Evolutionary conservation across 441 rosid genomes (phyloP), one percentile per base, ranked within the genome.

Genomic region (Euphorbia schlechtendalii): DNA sequence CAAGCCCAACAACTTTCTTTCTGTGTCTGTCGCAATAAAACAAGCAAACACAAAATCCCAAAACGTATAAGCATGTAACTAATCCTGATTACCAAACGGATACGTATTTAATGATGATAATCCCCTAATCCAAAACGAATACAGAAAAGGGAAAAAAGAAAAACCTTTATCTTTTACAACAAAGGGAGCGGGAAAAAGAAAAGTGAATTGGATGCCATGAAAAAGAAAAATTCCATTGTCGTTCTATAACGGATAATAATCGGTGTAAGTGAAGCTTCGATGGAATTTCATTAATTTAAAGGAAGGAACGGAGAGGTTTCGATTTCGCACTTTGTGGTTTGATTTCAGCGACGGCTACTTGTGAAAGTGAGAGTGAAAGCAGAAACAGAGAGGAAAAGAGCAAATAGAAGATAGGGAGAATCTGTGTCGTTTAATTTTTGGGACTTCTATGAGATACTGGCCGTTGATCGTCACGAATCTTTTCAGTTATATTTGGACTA

Each of bases 231-330:
- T 28, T n/a, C 9, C 40, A 22, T 5, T 30, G 10, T 7, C 9
- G 25, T 32, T 34, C 54, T 8, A 17, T 32, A 4, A 30, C 10
- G 24, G 54, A 49, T 7, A 48, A 48, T 17, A 48, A 17, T 48
- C 18, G 22, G 4, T 4, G 54, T 79, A 77, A 77, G 76, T 34
- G 40, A 34, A 34, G 40, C 6, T 34, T 34, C 40, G 9, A 5
- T 3, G 4, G 40, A 34, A 34, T 34, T 34, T 34, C 40, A 8
- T 5, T 34, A 34, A 34, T 34, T 34, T 34, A 8, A 34, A 34
- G 40, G 40, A 34, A 34, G 40, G 40, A 8, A 34, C 40, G 40
- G 8, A 53, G 40, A 82, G 76, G 76, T 73, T 76, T 82, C 77
- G 80, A 68, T 13, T 3, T 12, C 14, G 45, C 14, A 27, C 30